A percentile compares a stretch with the other conserved stretches of the same genome.
Conservation (phyloP, 352 stramenopile species). For the Globisporangium apiculatum region DNA sequence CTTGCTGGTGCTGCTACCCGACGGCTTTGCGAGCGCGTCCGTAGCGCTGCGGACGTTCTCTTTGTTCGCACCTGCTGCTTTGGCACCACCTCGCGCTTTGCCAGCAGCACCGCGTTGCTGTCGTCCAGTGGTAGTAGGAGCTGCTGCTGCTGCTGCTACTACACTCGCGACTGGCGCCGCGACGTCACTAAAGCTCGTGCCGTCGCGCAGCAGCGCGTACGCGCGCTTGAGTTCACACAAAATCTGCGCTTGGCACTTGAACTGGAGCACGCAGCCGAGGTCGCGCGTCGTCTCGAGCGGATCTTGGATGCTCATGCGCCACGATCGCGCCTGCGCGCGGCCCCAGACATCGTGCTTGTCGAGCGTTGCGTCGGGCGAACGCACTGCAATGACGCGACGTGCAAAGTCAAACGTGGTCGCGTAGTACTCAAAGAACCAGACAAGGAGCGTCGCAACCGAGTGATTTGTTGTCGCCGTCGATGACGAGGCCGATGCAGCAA, state of each 20-base stretch:
- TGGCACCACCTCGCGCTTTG: too few species aligned
- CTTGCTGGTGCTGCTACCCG: too few species aligned
- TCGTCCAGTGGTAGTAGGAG: too few species aligned
- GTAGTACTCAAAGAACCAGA: constrained; percentile 97
- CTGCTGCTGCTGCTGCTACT: too few species aligned
- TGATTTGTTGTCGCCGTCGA: too few species aligned
- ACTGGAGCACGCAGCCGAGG: constrained; percentile 71
- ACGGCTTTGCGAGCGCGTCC: too few species aligned
- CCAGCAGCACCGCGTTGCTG: too few species aligned
- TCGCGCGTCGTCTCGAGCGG: constrained; percentile 74
- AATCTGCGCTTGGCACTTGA: constrained; percentile 56
- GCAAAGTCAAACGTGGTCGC: constrained; percentile 95
- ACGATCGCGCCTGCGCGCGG: constrained; percentile 43
- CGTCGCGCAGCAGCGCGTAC: constrained; percentile 30
- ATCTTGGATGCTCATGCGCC: constrained; percentile 85
- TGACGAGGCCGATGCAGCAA: neutral
- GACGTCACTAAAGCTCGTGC: constrained; percentile 40
- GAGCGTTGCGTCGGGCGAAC: constrained; percentile 29
- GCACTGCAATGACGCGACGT: constrained; percentile 90
- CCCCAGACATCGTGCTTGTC: constrained; percentile 44
- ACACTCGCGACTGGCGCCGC: constrained; percentile 6
- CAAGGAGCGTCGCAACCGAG: constrained; percentile 79
- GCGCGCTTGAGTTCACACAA: constrained; percentile 57
- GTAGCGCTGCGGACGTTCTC: too few species aligned
- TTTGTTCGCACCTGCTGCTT: too few species aligned